These are phyloP conservation scores for Batrachochytrium dendrobatidis DNA, from an alignment of 371 early-diverging fungal genomes.

Conservation along the genomic window DNA sequence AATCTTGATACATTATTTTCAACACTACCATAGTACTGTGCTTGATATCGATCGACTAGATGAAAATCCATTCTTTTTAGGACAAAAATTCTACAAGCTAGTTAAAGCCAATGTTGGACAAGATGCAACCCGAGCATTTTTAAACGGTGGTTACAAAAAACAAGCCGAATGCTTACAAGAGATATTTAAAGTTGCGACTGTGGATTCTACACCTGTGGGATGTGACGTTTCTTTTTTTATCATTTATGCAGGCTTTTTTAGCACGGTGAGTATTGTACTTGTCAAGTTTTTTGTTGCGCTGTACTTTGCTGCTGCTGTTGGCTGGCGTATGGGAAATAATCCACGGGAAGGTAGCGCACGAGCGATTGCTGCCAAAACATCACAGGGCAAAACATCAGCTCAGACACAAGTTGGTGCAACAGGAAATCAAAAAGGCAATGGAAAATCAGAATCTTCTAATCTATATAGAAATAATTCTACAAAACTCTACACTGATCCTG, in stretches of 20 bases:
- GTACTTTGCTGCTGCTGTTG: constrained; percentile 27
- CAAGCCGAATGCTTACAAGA: constrained; percentile 32
- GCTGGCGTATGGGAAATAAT: constrained; percentile 24
- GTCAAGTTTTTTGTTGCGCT: constrained; percentile 32
- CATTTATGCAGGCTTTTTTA: constrained; percentile 21
- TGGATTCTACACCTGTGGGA: constrained; percentile 25
- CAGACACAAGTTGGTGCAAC: too few species aligned
- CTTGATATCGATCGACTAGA: constrained; percentile 8
- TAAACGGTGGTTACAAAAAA: constrained; percentile 3
- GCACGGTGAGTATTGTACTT: constrained; percentile 29
- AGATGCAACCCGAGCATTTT: constrained; percentile 28
- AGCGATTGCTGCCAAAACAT: too few species aligned
- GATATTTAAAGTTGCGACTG: constrained; percentile 22
- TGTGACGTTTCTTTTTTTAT: constrained; percentile 32
- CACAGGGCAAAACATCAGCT: too few species aligned
- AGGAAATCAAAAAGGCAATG: too few species aligned
- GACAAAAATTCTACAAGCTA: constrained; percentile 8
- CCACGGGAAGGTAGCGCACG: constrained; percentile 4
- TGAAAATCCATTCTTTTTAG: constrained; percentile 2
- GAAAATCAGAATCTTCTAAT: too few species aligned
- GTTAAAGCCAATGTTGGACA: constrained; percentile 17
- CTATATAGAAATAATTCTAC: too few species aligned
- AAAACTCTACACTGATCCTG: too few species aligned
- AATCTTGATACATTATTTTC: neutral
- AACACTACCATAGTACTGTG: constrained; percentile 2